These are phyloP conservation scores for Fusarium denticulatum DNA, from an alignment of 2,329 filamentous ascomycete species.

Conservation along the genomic window DNA sequence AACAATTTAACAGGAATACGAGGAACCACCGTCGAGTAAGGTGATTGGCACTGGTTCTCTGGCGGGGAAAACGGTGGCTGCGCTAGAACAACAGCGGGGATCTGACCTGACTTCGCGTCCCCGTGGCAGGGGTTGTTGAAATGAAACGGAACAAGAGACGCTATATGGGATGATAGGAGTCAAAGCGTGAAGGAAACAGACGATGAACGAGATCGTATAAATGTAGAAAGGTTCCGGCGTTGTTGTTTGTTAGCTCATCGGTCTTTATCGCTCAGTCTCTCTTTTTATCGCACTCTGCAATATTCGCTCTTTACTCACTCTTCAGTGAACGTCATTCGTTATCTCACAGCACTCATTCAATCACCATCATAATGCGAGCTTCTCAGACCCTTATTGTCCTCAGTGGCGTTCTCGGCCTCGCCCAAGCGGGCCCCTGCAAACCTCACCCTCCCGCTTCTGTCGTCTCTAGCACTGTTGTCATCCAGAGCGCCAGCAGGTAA, in stretches of 20 bases:
- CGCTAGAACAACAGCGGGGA: neutral
- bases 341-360: neutral
- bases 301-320: neutral
- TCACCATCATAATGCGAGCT: neutral
- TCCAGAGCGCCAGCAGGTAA: neutral
- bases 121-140: neutral
- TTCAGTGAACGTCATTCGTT: neutral
- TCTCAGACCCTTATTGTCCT: neutral
- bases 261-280: neutral
- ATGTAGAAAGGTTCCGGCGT: accelerated
- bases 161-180: neutral
- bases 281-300: neutral
- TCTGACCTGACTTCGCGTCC: neutral
- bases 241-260: neutral
- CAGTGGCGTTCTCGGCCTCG: neutral
- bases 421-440: neutral
- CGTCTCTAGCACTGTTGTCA: neutral
- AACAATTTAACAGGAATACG: neutral
- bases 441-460: neutral
- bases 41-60: no score
- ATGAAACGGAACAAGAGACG: neutral
- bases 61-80: neutral
- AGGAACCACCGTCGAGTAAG: neutral
- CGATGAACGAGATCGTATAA: neutral
- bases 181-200: neutral